A percentile compares a stretch with the other conserved stretches of the same genome.
These are phyloP conservation scores for Polysphondylium violaceum DNA, from an alignment of 78 protist species.

Conservation along the genomic window DNA sequence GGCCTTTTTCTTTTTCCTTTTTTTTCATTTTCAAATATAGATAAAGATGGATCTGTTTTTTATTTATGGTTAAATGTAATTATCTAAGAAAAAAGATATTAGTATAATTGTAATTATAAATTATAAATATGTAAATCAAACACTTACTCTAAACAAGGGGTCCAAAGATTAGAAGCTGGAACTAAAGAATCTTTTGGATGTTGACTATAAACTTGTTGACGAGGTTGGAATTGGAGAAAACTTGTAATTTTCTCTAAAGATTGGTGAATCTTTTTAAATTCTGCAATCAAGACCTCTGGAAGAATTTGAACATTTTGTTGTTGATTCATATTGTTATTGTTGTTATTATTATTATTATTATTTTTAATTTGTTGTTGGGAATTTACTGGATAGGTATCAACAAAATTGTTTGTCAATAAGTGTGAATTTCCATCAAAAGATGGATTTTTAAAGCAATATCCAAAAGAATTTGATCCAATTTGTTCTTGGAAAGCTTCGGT, in stretches of 20 bases:
- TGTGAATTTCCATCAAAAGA: slow-evolving; percentile 30
- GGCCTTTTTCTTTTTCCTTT: background rate
- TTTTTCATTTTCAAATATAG: too few relatives aligned
- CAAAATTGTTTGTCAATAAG: background rate
- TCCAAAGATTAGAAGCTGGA: slow-evolving; percentile 19
- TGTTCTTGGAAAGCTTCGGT: slow-evolving; percentile 34
- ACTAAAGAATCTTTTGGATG: slow-evolving; percentile 17
- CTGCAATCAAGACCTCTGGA: slow-evolving; percentile 37
- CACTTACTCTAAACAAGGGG: slow-evolving; percentile 47
- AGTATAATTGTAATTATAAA: too few relatives aligned
- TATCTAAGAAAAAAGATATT: background rate
- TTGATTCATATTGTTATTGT: background rate
- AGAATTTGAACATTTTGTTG: slow-evolving; percentile 32
- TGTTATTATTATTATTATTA: slow-evolving; percentile 26
- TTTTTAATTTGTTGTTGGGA: background rate
- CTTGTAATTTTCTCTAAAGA: slow-evolving; percentile 50
- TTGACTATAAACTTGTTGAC: slow-evolving; percentile 22
- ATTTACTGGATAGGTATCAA: background rate
- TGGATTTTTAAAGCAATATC: slow-evolving; percentile 55
- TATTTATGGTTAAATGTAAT: too few relatives aligned
- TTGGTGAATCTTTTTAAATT: slow-evolving; percentile 73
- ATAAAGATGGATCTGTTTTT: too few relatives aligned
- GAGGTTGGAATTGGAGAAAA: slow-evolving; percentile 49
- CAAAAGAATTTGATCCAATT: slow-evolving; percentile 20
- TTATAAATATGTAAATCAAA: too few relatives aligned